These are phyloP conservation scores for Torulaspora quercuum DNA, from an alignment of 805 yeast genomes.

Conservation along the genomic window DNA sequence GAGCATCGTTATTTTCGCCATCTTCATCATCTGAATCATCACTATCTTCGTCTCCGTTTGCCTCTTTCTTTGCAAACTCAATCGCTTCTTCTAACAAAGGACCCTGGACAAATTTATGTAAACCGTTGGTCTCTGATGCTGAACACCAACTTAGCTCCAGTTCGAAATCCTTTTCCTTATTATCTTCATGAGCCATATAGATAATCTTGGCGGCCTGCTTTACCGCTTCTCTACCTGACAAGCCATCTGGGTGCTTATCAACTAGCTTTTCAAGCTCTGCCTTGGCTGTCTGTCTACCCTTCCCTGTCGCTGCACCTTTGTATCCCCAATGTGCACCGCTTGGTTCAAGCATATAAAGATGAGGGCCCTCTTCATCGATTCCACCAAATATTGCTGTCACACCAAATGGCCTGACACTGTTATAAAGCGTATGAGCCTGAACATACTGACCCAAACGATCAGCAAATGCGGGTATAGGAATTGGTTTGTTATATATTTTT, in stretches of 20 bases:
- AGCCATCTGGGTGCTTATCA: slow-evolving; percentile 41
- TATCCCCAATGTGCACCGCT: slow-evolving; percentile 98
- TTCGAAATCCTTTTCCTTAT: slow-evolving; percentile 95
- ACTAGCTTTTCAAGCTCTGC: slow-evolving; percentile 86
- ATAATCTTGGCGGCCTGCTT: slow-evolving; percentile 92
- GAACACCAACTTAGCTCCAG: slow-evolving; percentile 91
- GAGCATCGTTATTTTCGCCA: slow-evolving; percentile 25
- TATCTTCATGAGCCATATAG: slow-evolving; percentile 93
- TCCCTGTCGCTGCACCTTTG: slow-evolving; percentile 95
- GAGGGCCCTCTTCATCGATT: slow-evolving; percentile 84
- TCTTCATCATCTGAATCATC: slow-evolving; percentile 25
- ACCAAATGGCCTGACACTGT: slow-evolving; percentile 97
- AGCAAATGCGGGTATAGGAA: slow-evolving; percentile 76
- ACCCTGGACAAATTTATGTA: slow-evolving; percentile 76
- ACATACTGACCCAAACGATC: slow-evolving; percentile 87
- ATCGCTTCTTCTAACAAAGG: slow-evolving; percentile 80
- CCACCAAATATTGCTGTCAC: slow-evolving; percentile 92
- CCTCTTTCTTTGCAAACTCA: slow-evolving; percentile 76
- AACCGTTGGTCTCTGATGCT: slow-evolving; percentile 67
- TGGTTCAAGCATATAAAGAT: slow-evolving; percentile 95
- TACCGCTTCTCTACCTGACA: slow-evolving; percentile 77
- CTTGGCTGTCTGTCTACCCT: slow-evolving; percentile 97
- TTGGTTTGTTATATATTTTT: slow-evolving; percentile 67
- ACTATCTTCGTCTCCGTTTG: slow-evolving; percentile 35
- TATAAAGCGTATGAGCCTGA: slow-evolving; percentile 92